Base-by-base conservation (phyloP, 306 rosid species). In the Cucurbita argyrosperma region DNA sequence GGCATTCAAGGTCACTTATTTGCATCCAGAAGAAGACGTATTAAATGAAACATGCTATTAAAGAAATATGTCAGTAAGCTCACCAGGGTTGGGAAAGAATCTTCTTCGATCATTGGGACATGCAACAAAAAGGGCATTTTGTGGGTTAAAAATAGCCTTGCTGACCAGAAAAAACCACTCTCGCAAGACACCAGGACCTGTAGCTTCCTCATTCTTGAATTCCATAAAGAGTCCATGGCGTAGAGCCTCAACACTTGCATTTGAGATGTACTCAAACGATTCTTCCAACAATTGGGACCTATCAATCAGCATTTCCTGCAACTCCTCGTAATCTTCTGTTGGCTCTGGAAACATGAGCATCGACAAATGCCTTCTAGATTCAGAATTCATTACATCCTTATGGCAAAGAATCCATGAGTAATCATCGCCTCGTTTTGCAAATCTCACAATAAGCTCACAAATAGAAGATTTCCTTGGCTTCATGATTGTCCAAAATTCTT, bases 131-230 rank as follows among this genome's bases (percentile, higher is more conserved):
- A 90, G 92, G 23, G 92, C 87, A 76, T 87, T 83, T 71, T 84
- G 80, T 4, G 89, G 90, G 82, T 90, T 81, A 80, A 90, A 92
- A 73, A 92, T 59, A 76, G 82, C 95, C 74, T 83, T 88, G 81
- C 92, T 88, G 53, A 90, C 95, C 89, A 92, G 80, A 76, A 88
- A 37, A 70, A 90, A 87, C 97, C 97, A 92, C 80, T 92, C 97
- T 80, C 90, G 76, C 79, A 88, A 73, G 39, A 92, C 97, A 80
- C 97, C 97, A 1, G 89, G 95, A 74, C 97, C 96, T 46, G 92
- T 86, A 75, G 96, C 97, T 75, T 87, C 88, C 90, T 92, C 97
- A 55, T 87, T 84, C 80, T 85, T 90, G 83, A 92, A 92, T 73
- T 85, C 85, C 86, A 92, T 75, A 67, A 82, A 90, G 23, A 92